Evolutionary conservation across 129 eudicot genomes (phyloP).

Genomic region (Tagetes erecta): DNA sequence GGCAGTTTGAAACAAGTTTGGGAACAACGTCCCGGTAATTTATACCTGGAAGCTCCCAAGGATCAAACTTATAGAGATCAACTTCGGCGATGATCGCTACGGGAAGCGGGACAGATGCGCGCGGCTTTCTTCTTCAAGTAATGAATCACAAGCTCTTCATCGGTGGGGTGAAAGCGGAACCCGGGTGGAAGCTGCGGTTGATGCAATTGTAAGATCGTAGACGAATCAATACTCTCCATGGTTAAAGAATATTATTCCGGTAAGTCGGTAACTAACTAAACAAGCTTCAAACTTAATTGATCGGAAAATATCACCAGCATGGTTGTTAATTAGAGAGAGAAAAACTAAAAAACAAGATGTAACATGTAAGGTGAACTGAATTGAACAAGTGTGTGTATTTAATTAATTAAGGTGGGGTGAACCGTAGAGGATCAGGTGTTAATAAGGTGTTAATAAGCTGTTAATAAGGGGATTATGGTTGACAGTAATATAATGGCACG

Average conservation of each 20-base stretch:
- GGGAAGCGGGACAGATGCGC: conserved; percentile 54
- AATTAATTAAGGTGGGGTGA: conserved; percentile 37
- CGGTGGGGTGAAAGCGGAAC: conserved; percentile 90
- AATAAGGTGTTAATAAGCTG: no score
- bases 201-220: conserved; percentile 56
- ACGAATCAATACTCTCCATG: conserved; percentile 79
- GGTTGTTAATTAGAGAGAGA: background rate
- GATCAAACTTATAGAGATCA: conserved; percentile 85
- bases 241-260: background rate
- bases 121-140: conserved; percentile 72
- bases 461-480: conserved; percentile 16
- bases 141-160: conserved; percentile 88
- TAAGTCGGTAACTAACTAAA: background rate
- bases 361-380: background rate
- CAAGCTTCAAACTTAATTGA: background rate
- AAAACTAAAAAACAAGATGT: background rate
- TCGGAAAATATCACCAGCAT: conserved; percentile 20
- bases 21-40: background rate
- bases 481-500: conserved; percentile 19
- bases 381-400: conserved; percentile 18
- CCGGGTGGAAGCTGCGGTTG: conserved; percentile 94
- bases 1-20: no score
- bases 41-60: conserved; percentile 94
- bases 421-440: conserved; percentile 28
- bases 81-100: conserved; percentile 78